phyloP scores from a whole-genome alignment of 768 basidiomycete species.

The Pisolithus microcarpus region DNA sequence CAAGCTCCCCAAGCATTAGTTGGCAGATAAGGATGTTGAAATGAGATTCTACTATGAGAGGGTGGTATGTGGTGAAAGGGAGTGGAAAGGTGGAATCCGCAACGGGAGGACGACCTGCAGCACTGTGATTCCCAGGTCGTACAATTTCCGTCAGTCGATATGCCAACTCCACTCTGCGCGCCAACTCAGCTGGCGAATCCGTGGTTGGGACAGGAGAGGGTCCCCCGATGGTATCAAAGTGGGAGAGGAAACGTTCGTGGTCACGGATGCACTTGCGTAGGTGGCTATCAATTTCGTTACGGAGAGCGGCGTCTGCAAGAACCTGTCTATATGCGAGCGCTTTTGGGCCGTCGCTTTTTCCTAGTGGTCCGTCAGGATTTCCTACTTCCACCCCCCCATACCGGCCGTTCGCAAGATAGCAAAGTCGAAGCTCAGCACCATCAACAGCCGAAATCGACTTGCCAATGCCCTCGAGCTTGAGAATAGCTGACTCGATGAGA shows the following conservation, averaged over 20 bases:
- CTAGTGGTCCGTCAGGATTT: constrained; percentile 72
- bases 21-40: constrained; percentile 71
- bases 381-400: constrained; percentile 86
- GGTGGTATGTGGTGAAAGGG: constrained; percentile 86
- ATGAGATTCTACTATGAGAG: constrained; percentile 80
- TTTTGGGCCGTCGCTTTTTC: constrained; percentile 51
- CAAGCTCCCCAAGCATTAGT: constrained; percentile 73
- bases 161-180: constrained; percentile 55
- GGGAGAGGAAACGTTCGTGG: constrained; percentile 74
- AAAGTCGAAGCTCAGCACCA: constrained; percentile 70
- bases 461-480: constrained; percentile 62
- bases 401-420: constrained; percentile 64
- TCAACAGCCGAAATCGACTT: constrained; percentile 50
- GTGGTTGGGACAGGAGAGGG: constrained; percentile 11
- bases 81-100: constrained; percentile 33
- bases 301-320: constrained; percentile 48
- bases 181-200: constrained; percentile 31
- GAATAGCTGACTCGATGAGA: constrained; percentile 65
- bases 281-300: constrained; percentile 51
- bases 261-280: constrained; percentile 75
- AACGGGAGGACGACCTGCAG: constrained; percentile 32
- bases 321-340: constrained; percentile 53
- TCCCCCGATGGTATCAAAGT: constrained; percentile 72
- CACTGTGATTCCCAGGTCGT: constrained; percentile 51
- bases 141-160: constrained; percentile 61